A percentile compares a stretch with the other conserved stretches of the same genome.
Evolutionary conservation across 1,284 basidiomycete species (phyloP).

Genomic region (Moniliophthora roreri): DNA sequence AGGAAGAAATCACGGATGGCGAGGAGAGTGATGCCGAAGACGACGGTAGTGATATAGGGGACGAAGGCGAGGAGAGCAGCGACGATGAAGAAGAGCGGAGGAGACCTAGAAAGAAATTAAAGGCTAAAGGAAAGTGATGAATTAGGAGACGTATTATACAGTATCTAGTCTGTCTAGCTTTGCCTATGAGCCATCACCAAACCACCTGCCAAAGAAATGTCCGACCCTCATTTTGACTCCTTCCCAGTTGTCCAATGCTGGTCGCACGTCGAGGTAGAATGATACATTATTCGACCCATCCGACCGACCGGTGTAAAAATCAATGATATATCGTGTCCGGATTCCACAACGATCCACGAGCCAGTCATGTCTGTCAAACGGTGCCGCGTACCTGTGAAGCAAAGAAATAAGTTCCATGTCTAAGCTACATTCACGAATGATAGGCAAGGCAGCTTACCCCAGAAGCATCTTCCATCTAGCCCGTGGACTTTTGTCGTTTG

Average conservation of each 20-base stretch:
- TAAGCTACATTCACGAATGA: background rate
- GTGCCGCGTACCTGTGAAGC: constrained; percentile 75
- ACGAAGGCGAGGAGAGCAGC: no score
- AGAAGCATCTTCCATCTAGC: constrained; percentile 83
- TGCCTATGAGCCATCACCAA: constrained; percentile 18
- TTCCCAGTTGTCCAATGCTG: constrained; percentile 91
- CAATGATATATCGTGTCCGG: constrained; percentile 92
- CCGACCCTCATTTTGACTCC: constrained; percentile 77
- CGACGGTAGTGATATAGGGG: constrained; percentile 40
- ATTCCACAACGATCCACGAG: constrained; percentile 89
- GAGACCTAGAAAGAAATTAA: constrained; percentile 40
- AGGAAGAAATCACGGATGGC: constrained; percentile 64
- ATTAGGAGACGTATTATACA: constrained; percentile 2
- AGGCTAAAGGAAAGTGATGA: constrained; percentile 19
- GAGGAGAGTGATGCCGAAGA: constrained; percentile 44
- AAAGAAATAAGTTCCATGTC: background rate
- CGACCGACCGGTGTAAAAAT: constrained; percentile 93
- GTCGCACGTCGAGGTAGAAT: constrained; percentile 94
- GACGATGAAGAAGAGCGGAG: constrained; percentile 37
- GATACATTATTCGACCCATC: constrained; percentile 50
- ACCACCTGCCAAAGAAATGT: constrained; percentile 48
- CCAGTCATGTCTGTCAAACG: constrained; percentile 99
- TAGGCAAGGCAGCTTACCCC: constrained; percentile 54
- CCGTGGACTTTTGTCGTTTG: constrained; percentile 74
- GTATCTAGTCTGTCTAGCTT: background rate